Conservation (phyloP, 2,329 filamentous ascomycete genomes). For the Huntiella savannae region DNA sequence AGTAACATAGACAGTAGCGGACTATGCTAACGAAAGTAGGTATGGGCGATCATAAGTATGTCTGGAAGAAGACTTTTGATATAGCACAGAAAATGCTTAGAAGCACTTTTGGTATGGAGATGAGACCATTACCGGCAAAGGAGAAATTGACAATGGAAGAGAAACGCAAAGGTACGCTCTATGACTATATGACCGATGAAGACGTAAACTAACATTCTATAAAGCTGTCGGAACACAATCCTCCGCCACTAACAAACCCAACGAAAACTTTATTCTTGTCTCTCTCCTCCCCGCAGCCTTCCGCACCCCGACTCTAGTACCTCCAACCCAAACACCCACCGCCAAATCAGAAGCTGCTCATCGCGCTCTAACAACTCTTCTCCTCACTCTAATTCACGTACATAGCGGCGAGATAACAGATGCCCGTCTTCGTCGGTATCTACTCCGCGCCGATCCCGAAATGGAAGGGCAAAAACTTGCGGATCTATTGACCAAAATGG, state of each 20-base stretch:
- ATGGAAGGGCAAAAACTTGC: conserved; percentile 62
- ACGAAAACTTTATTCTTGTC: conserved; percentile 58
- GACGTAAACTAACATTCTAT: not conserved
- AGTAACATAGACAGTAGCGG: not conserved
- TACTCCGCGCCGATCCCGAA: conserved; percentile 57
- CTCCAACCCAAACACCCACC: conserved; percentile 47
- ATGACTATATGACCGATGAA: not conserved
- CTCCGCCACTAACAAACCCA: conserved; percentile 33
- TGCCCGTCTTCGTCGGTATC: conserved; percentile 55
- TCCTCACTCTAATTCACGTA: conserved; percentile 60
- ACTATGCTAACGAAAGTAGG: conserved; percentile 26
- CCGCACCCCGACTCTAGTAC: conserved; percentile 45
- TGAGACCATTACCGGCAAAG: conserved; percentile 61
- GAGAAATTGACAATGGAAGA: conserved; percentile 71
- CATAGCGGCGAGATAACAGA: conserved; percentile 58
- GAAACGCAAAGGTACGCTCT: conserved; percentile 46
- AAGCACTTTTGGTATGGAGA: conserved; percentile 73
- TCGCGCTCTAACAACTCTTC: conserved; percentile 58
- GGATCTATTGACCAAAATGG: conserved; percentile 51
- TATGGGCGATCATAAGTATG: conserved; percentile 46
- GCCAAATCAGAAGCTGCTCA: conserved; percentile 58
- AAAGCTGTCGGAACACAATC: conserved; percentile 22
- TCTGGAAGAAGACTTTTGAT: conserved; percentile 62
- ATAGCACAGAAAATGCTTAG: conserved; percentile 55
- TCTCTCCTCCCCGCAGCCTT: conserved; percentile 52